Evolutionary conservation across 1,284 basidiomycete genomes (phyloP), one percentile per base, ranked within the genome.

Genomic region (Meira nashicola): DNA sequence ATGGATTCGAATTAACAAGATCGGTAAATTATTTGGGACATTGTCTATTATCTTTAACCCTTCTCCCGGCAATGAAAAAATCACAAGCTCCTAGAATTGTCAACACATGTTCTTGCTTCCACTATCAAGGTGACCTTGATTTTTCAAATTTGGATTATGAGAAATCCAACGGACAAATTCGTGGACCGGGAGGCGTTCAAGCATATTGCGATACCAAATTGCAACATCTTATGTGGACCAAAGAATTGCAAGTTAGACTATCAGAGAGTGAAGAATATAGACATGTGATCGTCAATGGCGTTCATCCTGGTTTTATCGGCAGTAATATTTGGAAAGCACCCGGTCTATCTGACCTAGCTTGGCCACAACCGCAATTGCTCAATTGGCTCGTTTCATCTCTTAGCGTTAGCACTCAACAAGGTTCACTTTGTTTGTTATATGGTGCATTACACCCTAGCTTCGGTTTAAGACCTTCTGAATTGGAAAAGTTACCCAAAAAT

Each of bases 111-210:
- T 68, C 66, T 28, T 58, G 57, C 62, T 73, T 73, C 59, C 71
- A 73, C 54, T 58, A 56, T 33, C 69, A 65, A 17, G 71, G 69
- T 0, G 37, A 38, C 1, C 58, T 73, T 11, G 71, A 73, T 52
- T 73, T 73, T 38, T 54, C 59, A 55, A 63, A 68, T 46, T 62
- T 73, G 55, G 67, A 73, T 56, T 66, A 71, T 55, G 71, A 73
- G 39, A 63, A 64, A 44, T 33, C 28, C 8, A 8, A 33, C 8
- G 17, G 49, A 1, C 62, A 60, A 21, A 52, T 54, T 5, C 33
- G 63, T 6, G 67, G 71, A 1, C 12, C 49, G 0, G 39, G 58
- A 11, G 68, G 70, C 21, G 67, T 71, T 0, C 61, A 64, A 33
- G 56, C 58, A 9, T 73, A 71, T 52, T 73, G 71, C 62, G 61